Conservation (phyloP, 2,329 filamentous ascomycete species). For the Aciculosporium take region DNA sequence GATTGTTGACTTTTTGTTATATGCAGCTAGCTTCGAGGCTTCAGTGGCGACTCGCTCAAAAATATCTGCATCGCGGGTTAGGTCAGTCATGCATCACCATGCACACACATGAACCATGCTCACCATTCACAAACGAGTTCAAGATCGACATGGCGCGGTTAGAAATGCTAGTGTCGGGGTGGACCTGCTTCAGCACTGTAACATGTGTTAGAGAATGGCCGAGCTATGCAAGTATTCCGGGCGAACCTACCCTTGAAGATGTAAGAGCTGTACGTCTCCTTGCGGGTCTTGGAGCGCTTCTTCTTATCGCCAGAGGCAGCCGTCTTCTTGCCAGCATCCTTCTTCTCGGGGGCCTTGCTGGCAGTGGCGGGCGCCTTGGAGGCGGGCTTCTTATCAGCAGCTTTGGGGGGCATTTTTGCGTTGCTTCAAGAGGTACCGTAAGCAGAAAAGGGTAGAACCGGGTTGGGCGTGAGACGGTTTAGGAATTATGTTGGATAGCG, state of each 20-base stretch:
- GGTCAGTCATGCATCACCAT: too few species aligned
- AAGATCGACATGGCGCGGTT: constrained; percentile 99
- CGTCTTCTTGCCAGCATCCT: constrained; percentile 99
- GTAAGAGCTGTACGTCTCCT: constrained; percentile 99
- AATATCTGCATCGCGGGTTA: constrained; percentile 50
- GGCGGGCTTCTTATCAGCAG: constrained; percentile 97
- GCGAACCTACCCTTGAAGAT: constrained; percentile 96
- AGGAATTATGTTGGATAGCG: constrained; percentile 19
- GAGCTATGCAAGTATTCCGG: too few species aligned
- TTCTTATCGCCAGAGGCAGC: constrained; percentile 96
- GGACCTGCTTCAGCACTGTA: constrained; percentile 96
- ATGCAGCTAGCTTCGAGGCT: constrained; percentile 96
- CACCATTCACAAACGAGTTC: constrained; percentile 99
- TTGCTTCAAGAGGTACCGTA: constrained; percentile 9
- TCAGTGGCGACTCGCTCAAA: constrained; percentile 99
- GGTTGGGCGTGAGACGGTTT: constrained; percentile 6
- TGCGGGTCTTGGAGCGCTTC: constrained; percentile 99
- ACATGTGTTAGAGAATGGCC: background rate
- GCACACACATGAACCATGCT: constrained; percentile 15
- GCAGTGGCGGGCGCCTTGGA: constrained; percentile 80
- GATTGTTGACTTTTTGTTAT: constrained; percentile 99
- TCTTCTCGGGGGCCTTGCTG: constrained; percentile 72
- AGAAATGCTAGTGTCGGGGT: constrained; percentile 99
- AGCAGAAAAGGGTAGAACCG: constrained; percentile 5
- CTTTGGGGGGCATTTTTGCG: constrained; percentile 88